Evolutionary conservation across 1,139 yeast genomes (phyloP), one percentile per base, ranked within the genome.

Genomic region (Arxiozyma telluris): DNA sequence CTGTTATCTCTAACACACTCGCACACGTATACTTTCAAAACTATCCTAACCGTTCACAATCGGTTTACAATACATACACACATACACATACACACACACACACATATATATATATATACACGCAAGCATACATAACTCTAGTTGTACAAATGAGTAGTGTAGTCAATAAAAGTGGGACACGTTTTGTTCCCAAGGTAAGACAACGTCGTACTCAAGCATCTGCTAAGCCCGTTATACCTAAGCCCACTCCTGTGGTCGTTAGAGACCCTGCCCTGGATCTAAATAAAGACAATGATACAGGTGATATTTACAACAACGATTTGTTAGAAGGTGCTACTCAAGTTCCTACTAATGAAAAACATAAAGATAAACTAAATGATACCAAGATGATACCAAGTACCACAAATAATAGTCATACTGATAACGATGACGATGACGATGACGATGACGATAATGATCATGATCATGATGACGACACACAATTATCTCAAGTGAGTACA

Each of bases 91-190:
- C 30, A 27, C 8, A 27, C 11, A 27, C 7, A 6, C 25, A 23
- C 6, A 23, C 30, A 27, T 8, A 23, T 6, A 6, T 27, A 27
- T 27, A 27, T 9, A 27, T 8, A 8, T 9, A 27, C 8, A 27
- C 11, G 7, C 7, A 6, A n/a, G n/a, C n/a, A n/a, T n/a, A 8
- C 30, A 8, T 27, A 8, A 5, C 11, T 27, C 30, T 34, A n/a
- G n/a, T 15, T 12, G 12, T 34, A 12, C n/a, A 12, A 25, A 66
- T 66, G 71, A 68, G 71, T 64, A 68, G 71, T 57, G 64, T 67
- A 38, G 70, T 68, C 8, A 67, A 73, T 54, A 73, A 73, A 56
- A 70, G 74, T 59, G 73, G 73, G 39, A 69, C 71, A 9, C 69
- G 74, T 50, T 73, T 73, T 58, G 66, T 71, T 2, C 76, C 76